phyloP scores from a whole-genome alignment of 306 rosid genomes.

The Medicago truncatula region DNA sequence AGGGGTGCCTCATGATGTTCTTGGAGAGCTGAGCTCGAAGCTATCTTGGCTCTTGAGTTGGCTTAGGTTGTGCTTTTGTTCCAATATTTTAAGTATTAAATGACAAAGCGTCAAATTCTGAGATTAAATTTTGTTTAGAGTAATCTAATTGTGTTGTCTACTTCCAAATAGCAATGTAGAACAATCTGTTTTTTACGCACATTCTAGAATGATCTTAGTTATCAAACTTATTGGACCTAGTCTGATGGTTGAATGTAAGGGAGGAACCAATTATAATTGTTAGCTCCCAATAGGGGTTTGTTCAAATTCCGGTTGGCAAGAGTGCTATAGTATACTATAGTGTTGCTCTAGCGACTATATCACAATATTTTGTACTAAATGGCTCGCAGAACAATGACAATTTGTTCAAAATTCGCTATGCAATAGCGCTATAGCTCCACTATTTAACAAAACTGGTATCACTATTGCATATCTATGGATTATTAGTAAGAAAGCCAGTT shows the following conservation, averaged over 20 bases:
- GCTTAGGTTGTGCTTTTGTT: slow-evolving; percentile 1
- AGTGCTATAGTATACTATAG: no score
- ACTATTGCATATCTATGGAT: slow-evolving; percentile 6
- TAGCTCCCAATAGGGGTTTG: neutral
- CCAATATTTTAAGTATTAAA: neutral
- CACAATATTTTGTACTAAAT: no score
- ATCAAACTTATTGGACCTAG: slow-evolving; percentile 16
- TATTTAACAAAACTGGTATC: neutral
- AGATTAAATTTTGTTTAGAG: slow-evolving; percentile 7
- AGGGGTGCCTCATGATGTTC: slow-evolving; percentile 7
- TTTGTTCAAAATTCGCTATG: no score
- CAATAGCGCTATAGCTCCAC: no score
- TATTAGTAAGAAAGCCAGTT: slow-evolving; percentile 5
- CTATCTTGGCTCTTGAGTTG: slow-evolving; percentile 12
- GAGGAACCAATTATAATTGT: slow-evolving; percentile 27
- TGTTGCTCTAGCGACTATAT: no score
- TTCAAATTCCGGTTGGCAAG: no score
- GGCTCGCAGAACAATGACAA: no score
- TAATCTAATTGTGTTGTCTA: slow-evolving; percentile 19
- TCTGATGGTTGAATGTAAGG: slow-evolving; percentile 29
- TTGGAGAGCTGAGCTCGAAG: neutral
- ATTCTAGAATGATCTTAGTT: slow-evolving; percentile 7
- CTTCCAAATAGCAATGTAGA: slow-evolving; percentile 1
- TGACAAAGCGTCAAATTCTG: slow-evolving; percentile 8
- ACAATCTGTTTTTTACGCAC: no score